Evolutionary conservation across 805 yeast genomes (phyloP), one percentile per base, ranked within the genome.

Genomic region (Ogataea haglerorum): DNA sequence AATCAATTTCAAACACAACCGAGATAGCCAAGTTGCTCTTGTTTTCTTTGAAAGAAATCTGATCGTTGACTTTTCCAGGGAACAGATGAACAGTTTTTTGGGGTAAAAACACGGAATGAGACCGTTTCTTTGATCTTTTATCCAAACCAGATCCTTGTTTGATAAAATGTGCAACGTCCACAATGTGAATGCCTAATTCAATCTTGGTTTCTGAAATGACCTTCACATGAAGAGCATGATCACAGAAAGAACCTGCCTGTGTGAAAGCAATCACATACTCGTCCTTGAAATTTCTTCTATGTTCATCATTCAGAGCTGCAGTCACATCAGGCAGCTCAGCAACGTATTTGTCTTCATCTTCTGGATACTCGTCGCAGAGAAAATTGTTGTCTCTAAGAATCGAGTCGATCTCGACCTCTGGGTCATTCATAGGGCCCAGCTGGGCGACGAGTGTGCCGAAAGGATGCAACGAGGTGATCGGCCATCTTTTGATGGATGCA

Each of bases 401-500:
- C 1, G 97, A 87, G 60, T 84, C 91, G 46, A 89, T 77, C 61
- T 89, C 96, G 30, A 91, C 86, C 16, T 73, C 69, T 2, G 80
- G 75, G 47, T 83, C 91, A 49, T 81, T 86, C 54, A 85, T 78
- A 27, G 78, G 74, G 17, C 99, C 99, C 47, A 93, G 69, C 52
- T 85, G 86, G 33, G 90, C 85, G 18, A 91, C 83, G 42, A 93
- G 69, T 22, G 96, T 89, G 54, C 99, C 99, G 59, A 93, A 93
- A 5, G 99, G 99, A 69, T 93, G 99, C 62, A 93, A 74, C 0
- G 98, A 91, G 8, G 99, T 93, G 63, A 93, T 93, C 57, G 99
- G 99, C 99, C 99, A 93, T 64, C 99, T 82, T 63, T 93, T 93
- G 57, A 93, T 91, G 1, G 95, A 85, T 0, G 98, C 97, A 46